A percentile compares a stretch with the other conserved stretches of the same genome.
Evolutionary conservation across 257 asterid species (phyloP).

Genomic region (Jacaranda copaia): DNA sequence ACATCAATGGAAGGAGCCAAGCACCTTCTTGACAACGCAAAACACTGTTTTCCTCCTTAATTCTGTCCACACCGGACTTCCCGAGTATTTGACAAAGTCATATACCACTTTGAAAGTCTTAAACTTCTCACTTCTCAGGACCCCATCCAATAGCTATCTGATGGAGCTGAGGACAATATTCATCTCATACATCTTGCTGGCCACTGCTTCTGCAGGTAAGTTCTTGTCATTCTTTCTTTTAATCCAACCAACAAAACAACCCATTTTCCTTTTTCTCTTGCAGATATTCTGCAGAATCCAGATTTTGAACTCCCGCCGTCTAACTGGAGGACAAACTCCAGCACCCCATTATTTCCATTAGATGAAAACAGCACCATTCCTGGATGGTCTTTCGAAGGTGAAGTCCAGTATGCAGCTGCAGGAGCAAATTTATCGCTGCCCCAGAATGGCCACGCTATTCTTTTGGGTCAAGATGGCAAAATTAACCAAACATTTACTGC

Average conservation of each 20-base stretch:
- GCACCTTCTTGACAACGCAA: conserved; percentile 26
- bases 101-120: not conserved
- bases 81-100: conserved; percentile 3
- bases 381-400: conserved; percentile 67
- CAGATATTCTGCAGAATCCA: conserved; percentile 63
- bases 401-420: conserved; percentile 46
- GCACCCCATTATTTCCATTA: conserved; percentile 41
- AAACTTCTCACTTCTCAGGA: not conserved
- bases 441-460: conserved; percentile 53
- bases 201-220: conserved; percentile 44
- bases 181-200: conserved; percentile 40
- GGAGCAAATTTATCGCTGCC: conserved; percentile 42
- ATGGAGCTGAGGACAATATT: conserved; percentile 38
- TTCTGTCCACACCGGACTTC: not conserved
- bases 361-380: conserved; percentile 55
- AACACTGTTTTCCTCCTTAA: not conserved
- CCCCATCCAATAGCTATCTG: not conserved
- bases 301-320: conserved; percentile 65
- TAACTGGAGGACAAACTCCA: conserved; percentile 47
- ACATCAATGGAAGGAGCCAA: conserved; percentile 6
- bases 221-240: not conserved
- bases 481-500: conserved; percentile 63
- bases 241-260: too few species aligned
- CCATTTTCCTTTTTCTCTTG: not conserved
- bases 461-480: conserved; percentile 58